These are phyloP conservation scores for Russula ochroleuca DNA, from an alignment of 768 basidiomycete species.

Conservation along the genomic window DNA sequence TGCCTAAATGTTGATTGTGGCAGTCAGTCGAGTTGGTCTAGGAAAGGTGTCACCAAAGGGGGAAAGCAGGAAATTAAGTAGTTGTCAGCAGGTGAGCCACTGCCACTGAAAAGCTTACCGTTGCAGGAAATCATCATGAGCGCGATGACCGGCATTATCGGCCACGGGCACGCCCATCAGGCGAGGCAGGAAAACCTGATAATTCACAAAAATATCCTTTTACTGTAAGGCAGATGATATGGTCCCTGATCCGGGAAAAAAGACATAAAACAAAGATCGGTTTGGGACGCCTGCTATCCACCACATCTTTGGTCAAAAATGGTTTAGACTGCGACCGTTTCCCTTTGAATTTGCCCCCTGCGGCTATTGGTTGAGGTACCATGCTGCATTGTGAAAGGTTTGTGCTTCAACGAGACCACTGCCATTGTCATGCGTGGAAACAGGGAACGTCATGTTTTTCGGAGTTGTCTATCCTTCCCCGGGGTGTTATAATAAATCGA, in stretches of 20 bases:
- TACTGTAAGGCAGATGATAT: conserved; percentile 1
- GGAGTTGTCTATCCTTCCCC: background rate
- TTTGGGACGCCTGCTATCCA: background rate
- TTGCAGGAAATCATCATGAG: conserved; percentile 1
- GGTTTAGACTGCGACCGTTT: conserved; percentile 6
- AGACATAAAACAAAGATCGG: background rate
- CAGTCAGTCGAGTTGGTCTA: background rate
- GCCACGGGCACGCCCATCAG: conserved; percentile 22
- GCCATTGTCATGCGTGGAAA: background rate
- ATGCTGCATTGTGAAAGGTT: background rate
- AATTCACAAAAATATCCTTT: background rate
- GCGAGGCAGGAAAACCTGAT: conserved; percentile 12
- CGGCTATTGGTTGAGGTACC: background rate
- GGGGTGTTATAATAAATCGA: background rate
- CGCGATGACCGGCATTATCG: conserved; percentile 12
- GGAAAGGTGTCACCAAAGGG: background rate
- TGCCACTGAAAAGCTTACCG: background rate
- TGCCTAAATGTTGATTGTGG: conserved; percentile 9
- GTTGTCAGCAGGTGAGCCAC: conserved; percentile 16
- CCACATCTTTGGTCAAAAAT: conserved; percentile 10
- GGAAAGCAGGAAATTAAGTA: conserved; percentile 6
- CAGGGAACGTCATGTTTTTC: background rate
- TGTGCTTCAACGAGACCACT: background rate
- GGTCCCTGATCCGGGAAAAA: conserved; percentile 8
- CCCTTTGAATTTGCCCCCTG: background rate